Evolutionary conservation across 805 yeast species (phyloP), one percentile per base, ranked within the genome.

Genomic region (Saturnispora galanensis): DNA sequence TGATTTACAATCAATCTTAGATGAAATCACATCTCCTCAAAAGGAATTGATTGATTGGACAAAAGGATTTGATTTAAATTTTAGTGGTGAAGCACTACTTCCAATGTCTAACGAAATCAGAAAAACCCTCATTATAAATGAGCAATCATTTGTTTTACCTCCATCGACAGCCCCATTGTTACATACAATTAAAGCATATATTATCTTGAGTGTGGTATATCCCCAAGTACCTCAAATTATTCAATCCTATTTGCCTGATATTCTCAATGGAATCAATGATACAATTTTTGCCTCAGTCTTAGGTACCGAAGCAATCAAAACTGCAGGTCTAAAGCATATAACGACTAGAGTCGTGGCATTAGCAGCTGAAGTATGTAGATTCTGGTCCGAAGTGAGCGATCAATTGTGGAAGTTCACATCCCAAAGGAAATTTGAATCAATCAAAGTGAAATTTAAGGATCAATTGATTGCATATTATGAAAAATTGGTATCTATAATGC

Each of bases 321-420:
- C 88, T 0, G 84, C 90, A 0, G 87, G 85, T 0, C 65, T 83
- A 41, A 77, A 73, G 50, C 88, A 82, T 55, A 82, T 84, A 41
- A 79, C 85, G 3, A 81, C 87, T 1, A 79, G 78, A 51, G 85
- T 83, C 58, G 57, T 83, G 41, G 80, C 87, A 0, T 67, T 82
- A 34, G 76, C 84, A 32, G 75, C 81, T 4, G 86, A 83, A 54
- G 67, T 79, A n/a, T 64, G 83, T 29, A 76, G 77, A 45, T 64
- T 70, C 29, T 59, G 79, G 18, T 59, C 73, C 16, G 52, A 56
- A 0, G 47, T 67, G 16, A 18, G 34, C 21, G 11, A 35, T 30
- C 21, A 17, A 17, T 28, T 35, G 26, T 12, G 35, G 12, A 35
- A 36, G 15, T 52, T 74, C 1, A 37, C 45, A 50, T 12, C 48